A percentile compares a stretch with the other conserved stretches of the same genome.
Evolutionary conservation across 768 basidiomycete genomes (phyloP).

Genomic region (Austroboletus festivus): DNA sequence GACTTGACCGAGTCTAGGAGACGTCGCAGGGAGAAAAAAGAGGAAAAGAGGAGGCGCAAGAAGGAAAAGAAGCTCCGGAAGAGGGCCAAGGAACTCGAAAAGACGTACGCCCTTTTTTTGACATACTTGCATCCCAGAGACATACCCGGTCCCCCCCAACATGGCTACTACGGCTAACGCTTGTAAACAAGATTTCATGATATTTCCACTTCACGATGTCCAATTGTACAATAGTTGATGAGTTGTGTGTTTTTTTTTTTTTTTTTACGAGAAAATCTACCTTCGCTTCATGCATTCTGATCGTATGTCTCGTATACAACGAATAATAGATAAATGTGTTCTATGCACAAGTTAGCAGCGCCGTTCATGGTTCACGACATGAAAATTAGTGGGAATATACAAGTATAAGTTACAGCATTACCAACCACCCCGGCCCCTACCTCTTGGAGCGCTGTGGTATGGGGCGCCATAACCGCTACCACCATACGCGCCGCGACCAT

Average conservation of each 20-base stretch:
- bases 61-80: slow-evolving; percentile 63
- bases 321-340: slow-evolving; percentile 9
- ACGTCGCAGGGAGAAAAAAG: slow-evolving; percentile 50
- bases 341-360: slow-evolving; percentile 2
- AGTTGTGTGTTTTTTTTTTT: neutral
- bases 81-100: slow-evolving; percentile 58
- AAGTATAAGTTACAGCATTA: slow-evolving; percentile 30
- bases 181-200: neutral
- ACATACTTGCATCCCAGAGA: slow-evolving; percentile 43
- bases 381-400: slow-evolving; percentile 19
- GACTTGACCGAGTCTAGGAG: slow-evolving; percentile 52
- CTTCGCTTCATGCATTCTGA: neutral
- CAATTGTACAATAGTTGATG: neutral
- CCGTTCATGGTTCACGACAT: slow-evolving; percentile 4
- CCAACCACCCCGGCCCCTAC: slow-evolving; percentile 51
- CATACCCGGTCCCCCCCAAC: slow-evolving; percentile 20
- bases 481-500: slow-evolving; percentile 40
- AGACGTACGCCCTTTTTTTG: slow-evolving; percentile 62
- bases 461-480: slow-evolving; percentile 26
- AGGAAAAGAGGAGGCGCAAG: slow-evolving; percentile 58
- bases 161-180: slow-evolving; percentile 27
- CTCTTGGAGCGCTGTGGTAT: slow-evolving; percentile 33
- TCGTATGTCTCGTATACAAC: slow-evolving; percentile 17
- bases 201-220: neutral
- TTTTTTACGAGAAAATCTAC: neutral